Conservation (phyloP, 192 early-diverging fungal species). For the Gaertneriomyces semiglobifer region DNA sequence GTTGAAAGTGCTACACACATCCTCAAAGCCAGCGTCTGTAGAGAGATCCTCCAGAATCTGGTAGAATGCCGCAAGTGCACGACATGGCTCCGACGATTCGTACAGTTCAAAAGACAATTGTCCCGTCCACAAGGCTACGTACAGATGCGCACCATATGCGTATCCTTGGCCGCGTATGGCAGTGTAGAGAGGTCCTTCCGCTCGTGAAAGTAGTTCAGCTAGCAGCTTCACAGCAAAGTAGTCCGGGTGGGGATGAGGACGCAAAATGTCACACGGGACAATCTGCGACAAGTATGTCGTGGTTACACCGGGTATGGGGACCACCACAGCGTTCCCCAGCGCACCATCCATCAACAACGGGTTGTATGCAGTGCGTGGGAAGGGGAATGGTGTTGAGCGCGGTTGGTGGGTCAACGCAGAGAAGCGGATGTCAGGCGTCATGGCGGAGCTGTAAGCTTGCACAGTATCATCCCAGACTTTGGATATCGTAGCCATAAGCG, state of each 20-base stretch:
- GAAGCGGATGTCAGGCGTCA: no score
- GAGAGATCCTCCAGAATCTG: constrained; percentile 37
- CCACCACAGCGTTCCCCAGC: constrained; percentile 32
- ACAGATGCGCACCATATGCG: constrained; percentile 68
- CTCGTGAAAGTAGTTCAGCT: constrained; percentile 63
- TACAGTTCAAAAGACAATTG: constrained; percentile 47
- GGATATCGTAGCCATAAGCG: constrained; percentile 10
- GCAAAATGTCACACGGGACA: constrained; percentile 53
- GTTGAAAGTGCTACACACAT: constrained; percentile 39
- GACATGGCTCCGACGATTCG: constrained; percentile 47
- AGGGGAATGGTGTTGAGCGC: constrained; percentile 43
- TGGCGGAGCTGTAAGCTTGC: background rate
- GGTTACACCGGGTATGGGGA: constrained; percentile 47
- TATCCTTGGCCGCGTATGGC: constrained; percentile 69
- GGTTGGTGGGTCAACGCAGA: no score
- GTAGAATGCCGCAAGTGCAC: constrained; percentile 45
- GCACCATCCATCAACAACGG: constrained; percentile 15
- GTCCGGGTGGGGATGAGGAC: constrained; percentile 40
- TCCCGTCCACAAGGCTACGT: constrained; percentile 54
- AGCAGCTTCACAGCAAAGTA: constrained; percentile 57
- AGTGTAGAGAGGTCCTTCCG: constrained; percentile 74
- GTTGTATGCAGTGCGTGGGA: constrained; percentile 37
- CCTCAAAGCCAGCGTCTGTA: constrained; percentile 44
- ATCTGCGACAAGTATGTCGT: constrained; percentile 46
- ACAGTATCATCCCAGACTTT: constrained; percentile 34